phyloP scores from a whole-genome alignment of 345 rosid genomes.

The Bruguiera sexangula region DNA sequence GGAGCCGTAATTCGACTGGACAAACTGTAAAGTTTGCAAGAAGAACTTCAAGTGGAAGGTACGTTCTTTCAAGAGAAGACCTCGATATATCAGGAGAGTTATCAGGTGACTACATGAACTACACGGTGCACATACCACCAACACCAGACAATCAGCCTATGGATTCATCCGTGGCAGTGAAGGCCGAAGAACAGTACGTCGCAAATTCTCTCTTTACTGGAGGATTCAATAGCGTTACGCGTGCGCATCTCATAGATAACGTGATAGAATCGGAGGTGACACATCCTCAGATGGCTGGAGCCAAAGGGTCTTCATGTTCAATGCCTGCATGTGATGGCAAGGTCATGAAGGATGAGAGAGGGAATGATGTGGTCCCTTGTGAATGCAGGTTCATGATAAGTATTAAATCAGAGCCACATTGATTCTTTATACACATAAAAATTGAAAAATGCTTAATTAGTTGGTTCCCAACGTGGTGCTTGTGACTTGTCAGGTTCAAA shows the following conservation, averaged over 20 bases:
- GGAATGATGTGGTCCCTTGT: slow-evolving; percentile 74
- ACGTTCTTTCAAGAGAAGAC: slow-evolving; percentile 76
- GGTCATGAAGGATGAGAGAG: slow-evolving; percentile 87
- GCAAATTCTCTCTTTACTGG: slow-evolving; percentile 89
- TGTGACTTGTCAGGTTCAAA: slow-evolving; percentile 54
- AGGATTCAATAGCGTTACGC: slow-evolving; percentile 90
- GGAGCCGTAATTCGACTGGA: slow-evolving; percentile 31
- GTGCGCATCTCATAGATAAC: slow-evolving; percentile 95
- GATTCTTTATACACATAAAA: no score
- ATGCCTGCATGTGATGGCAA: slow-evolving; percentile 96
- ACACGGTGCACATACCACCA: slow-evolving; percentile 89
- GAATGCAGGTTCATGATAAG: slow-evolving; percentile 59
- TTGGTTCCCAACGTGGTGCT: not conserved
- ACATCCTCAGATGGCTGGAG: slow-evolving; percentile 96
- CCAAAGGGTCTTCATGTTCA: slow-evolving; percentile 73
- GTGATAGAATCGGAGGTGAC: slow-evolving; percentile 90
- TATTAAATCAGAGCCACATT: no score
- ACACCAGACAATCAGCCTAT: slow-evolving; percentile 94
- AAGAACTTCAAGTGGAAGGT: slow-evolving; percentile 89
- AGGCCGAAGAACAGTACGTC: slow-evolving; percentile 89
- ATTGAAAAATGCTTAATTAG: slow-evolving; percentile 18
- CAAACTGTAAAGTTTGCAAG: slow-evolving; percentile 88
- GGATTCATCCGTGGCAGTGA: slow-evolving; percentile 47
- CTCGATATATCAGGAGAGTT: slow-evolving; percentile 80
- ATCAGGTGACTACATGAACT: slow-evolving; percentile 76